Evolutionary conservation across 306 rosid species (phyloP), one percentile per base, ranked within the genome.

Genomic region (Gleditsia sinensis): DNA sequence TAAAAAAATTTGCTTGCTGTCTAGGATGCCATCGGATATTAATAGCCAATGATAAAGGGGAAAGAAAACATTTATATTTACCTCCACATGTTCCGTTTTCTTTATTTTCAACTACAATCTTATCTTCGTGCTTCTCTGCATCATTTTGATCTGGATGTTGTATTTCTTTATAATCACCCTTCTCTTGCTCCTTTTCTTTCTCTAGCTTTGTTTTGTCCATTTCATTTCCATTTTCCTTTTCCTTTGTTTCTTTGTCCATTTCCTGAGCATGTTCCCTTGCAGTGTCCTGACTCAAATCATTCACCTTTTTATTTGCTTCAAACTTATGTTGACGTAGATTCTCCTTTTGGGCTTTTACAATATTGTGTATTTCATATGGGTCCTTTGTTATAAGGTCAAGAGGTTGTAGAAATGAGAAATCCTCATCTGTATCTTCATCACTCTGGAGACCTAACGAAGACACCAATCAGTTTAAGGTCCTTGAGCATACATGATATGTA

Each of bases 321-420:
- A 9, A 6, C 70, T 73, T 83, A 34, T 81, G 74, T 46, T 81
- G 84, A n/a, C 71, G 80, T 43, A 81, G 72, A 65, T 74, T 80
- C 58, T 84, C 86, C 84, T 81, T 89, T 64, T 84, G 84, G 50
- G 82, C 83, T 58, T 76, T 84, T 12, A 86, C 79, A 12, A 89
- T 80, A 66, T 77, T 76, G 62, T 81, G 85, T 32, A 89, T 77
- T 67, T 86, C 89, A 57, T 74, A 49, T 5, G 82, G 82, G 36
- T 84, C 91, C 73, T 89, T 89, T 2, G 94, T 84, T 67, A 89
- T 86, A 21, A 89, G 91, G 78, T 89, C 94, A 67, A 89, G 65
- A 25, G 94, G 94, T 76, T 86, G 91, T 51, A 89, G 77, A 63
- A 81, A 86, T 4, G 94, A 86, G 49, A 86, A 76, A 70, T 89